Conservation (phyloP, 2,329 filamentous ascomycete species). For the Magnaporthiopsis incrustans region DNA sequence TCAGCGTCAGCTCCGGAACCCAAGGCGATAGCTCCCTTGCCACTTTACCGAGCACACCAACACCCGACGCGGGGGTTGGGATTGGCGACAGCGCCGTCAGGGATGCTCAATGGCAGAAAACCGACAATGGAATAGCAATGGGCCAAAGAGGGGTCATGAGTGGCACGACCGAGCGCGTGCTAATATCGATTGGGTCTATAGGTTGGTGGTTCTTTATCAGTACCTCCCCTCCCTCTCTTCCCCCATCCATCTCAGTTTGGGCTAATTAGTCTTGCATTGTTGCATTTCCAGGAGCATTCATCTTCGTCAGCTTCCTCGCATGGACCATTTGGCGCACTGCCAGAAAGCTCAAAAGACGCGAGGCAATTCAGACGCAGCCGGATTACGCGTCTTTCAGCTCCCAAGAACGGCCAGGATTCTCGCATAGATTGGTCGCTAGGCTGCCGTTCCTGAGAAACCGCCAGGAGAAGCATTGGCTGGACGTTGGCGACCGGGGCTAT, state of each 20-base stretch:
- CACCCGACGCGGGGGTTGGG: neutral
- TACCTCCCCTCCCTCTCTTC: too few relatives aligned
- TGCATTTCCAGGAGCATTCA: slow-evolving; percentile 29
- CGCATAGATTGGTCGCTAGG: slow-evolving; percentile 18
- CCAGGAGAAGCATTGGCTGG: slow-evolving; percentile 19
- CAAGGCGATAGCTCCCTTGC: neutral
- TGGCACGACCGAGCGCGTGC: slow-evolving; percentile 19
- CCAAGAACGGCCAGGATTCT: neutral
- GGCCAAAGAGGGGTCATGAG: slow-evolving; percentile 8
- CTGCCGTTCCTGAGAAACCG: slow-evolving; percentile 26
- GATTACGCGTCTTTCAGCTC: neutral
- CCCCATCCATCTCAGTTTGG: neutral
- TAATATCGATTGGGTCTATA: slow-evolving; percentile 27
- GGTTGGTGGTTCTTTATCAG: slow-evolving; percentile 15
- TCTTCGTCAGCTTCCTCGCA: slow-evolving; percentile 33
- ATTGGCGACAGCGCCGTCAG: neutral
- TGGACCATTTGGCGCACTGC: slow-evolving; percentile 36
- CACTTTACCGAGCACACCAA: neutral
- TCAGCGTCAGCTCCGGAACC: neutral
- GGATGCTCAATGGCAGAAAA: slow-evolving; percentile 3
- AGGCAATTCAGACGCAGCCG: slow-evolving; percentile 4
- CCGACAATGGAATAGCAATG: slow-evolving; percentile 7
- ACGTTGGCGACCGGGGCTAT: slow-evolving; percentile 18
- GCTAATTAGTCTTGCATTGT: neutral
- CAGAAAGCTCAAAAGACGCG: slow-evolving; percentile 23